phyloP scores from a whole-genome alignment of 306 rosid genomes.

The Vicia faba region DNA sequence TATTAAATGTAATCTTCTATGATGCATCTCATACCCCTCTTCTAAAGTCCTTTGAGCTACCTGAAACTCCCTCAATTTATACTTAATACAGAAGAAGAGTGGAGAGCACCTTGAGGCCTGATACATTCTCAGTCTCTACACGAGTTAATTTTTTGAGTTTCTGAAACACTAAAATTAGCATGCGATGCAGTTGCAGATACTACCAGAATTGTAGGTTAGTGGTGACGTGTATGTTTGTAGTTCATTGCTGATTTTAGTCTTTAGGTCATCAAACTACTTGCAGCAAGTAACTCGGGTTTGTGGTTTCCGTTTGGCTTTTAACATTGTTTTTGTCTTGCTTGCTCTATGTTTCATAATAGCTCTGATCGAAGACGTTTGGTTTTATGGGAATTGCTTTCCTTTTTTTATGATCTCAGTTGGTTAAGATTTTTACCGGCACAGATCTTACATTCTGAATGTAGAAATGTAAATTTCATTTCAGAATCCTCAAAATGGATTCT shows the following conservation, averaged over 20 bases:
- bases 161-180: neutral
- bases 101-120: neutral
- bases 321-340: too few species aligned
- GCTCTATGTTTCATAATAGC: neutral
- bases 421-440: neutral
- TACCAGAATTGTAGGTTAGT: neutral
- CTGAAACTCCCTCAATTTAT: neutral
- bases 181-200: neutral
- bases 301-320: neutral
- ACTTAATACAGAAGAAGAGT: neutral
- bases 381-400: neutral
- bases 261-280: neutral
- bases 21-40: neutral
- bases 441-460: neutral
- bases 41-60: neutral
- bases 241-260: slow-evolving; percentile 4
- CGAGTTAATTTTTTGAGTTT: too few species aligned
- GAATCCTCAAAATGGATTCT: too few species aligned
- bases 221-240: neutral
- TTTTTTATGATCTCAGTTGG: neutral
- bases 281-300: slow-evolving; percentile 12
- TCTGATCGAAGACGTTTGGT: neutral
- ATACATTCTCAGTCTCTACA: neutral
- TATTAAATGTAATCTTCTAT: neutral
- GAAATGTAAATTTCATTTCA: neutral